Base-by-base conservation (phyloP, 2,329 filamentous ascomycete species). In the Diaporthe sp. region DNA sequence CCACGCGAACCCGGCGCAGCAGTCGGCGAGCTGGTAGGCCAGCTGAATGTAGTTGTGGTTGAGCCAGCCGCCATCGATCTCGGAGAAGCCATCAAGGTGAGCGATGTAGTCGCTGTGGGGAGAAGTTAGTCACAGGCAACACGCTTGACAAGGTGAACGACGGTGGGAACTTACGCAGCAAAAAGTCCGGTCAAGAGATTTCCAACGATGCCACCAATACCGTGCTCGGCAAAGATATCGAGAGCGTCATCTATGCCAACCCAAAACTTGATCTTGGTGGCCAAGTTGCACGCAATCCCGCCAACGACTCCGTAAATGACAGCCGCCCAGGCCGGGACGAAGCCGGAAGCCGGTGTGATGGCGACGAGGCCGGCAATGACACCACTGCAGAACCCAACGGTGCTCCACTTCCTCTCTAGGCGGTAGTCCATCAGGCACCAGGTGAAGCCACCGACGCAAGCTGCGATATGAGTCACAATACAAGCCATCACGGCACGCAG, bases 331-430 rank as follows among this genome's bases (percentile, higher is more conserved):
- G 89, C 88, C 6, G 94, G 94, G 0, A 97, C 92, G 85, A 92
- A 96, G 80, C 95, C 94, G 19, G 95, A 93, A 4, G 93, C 93
- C 8, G 95, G 94, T 12, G 95, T 97, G 72, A 97, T 97, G 78
- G 95, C 94, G 47, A 98, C 95, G 30, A 98, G 91, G 70, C 95
- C 94, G 38, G 94, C 93, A 81, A 98, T 96, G 78, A 92, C 92
- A 76, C 96, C 96, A 52, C 95, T 97, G 88, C 95, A 97, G 93
- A 96, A 96, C 60, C 95, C 95, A 79, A 98, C 94, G 85, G 96
- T 95, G 77, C 94, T 96, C 94, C 95, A 98, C 85, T 97, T 98
- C 82, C 89, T 91, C 86, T 97, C 95, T n/a, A 98, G 91, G 71
- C 95, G 92, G 85, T 97, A 98, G 81, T 98, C 95, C 74, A 97